Base-by-base conservation (phyloP, 306 rosid species). In the Lablab purpureus region DNA sequence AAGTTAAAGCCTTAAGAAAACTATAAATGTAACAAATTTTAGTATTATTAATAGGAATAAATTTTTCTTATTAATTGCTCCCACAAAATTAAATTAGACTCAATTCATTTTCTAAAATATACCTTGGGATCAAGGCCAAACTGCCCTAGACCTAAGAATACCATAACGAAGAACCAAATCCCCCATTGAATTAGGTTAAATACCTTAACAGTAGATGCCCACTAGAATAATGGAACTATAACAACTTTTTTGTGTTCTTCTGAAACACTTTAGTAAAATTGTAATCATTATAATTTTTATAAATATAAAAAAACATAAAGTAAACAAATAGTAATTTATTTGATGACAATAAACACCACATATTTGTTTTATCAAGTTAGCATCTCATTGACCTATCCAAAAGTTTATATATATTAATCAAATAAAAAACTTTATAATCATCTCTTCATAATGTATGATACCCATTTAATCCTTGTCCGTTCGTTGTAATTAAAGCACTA, bases 381-480 rank as follows among this genome's bases (percentile, higher is more conserved):
- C 40, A 62, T 62, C 68, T 58, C 2, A 2, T 15, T 2, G 23
- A 62, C 14, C 43, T 5, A 32, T 62, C 68, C 7, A 62, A 30
- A 60, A 62, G 23, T 7, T 62, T 30, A 41, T 10, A 41, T 2
- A n/a, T 41, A 41, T n/a, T 7, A 37, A 4, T 37, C 3, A 23
- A 45, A 46, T 69, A 14, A 47, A 69, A 27, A 46, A 14, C 7
- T 1, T 46, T 15, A 69, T 30, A 6, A 47, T 46, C 1, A 2
- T 45, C 56, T 21, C 28, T 19, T 47, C 7, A 30, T 23, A 36
- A 58, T 58, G n/a, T 12, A 25, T 58, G 36, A 27, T 28, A 58
- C 36, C 27, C 12, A 43, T 62, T 62, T 62, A 28, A 21, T 58
- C 27, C 78, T 41, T 4, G 68, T 56, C 43, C 68, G 58, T 58